These are phyloP conservation scores for Phytophthora palmivora DNA, from an alignment of 352 stramenopile species.

Conservation along the genomic window DNA sequence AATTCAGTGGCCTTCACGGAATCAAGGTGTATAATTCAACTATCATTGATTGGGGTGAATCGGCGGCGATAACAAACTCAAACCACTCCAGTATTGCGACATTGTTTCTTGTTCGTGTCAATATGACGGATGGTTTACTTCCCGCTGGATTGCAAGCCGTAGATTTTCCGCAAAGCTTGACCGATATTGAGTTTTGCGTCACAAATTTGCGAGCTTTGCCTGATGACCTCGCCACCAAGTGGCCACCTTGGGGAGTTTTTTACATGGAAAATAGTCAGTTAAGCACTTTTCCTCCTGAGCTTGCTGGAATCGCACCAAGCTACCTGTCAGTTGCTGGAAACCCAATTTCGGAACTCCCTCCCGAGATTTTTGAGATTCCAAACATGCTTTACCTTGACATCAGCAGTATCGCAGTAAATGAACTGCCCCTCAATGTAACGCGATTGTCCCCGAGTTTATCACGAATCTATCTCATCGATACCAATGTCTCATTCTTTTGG, in stretches of 20 bases:
- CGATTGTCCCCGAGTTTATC: neutral
- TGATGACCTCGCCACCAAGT: constrained; percentile 37
- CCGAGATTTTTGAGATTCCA: constrained; percentile 16
- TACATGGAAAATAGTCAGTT: constrained; percentile 32
- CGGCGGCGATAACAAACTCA: constrained; percentile 28
- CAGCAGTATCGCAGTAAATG: constrained; percentile 8
- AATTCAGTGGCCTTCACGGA: constrained; percentile 31
- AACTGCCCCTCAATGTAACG: constrained; percentile 22
- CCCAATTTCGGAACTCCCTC: constrained; percentile 27
- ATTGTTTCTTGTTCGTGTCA: constrained; percentile 40
- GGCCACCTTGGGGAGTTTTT: constrained; percentile 22
- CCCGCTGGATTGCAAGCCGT: constrained; percentile 35
- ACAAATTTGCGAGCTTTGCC: constrained; percentile 42
- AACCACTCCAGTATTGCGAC: constrained; percentile 31
- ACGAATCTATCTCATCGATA: constrained; percentile 6
- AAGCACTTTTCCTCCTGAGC: constrained; percentile 9
- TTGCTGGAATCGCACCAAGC: constrained; percentile 11
- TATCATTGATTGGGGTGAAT: constrained; percentile 24
- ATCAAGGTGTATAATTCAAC: constrained; percentile 54
- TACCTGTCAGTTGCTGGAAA: constrained; percentile 37
- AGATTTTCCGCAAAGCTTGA: constrained; percentile 34
- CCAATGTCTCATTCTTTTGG: constrained; percentile 20
- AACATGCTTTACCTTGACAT: constrained; percentile 11
- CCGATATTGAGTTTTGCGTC: constrained; percentile 45
- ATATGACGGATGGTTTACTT: constrained; percentile 38